These are phyloP conservation scores for Sphenostylis stenocarpa DNA, from an alignment of 306 rosid species.

Conservation along the genomic window DNA sequence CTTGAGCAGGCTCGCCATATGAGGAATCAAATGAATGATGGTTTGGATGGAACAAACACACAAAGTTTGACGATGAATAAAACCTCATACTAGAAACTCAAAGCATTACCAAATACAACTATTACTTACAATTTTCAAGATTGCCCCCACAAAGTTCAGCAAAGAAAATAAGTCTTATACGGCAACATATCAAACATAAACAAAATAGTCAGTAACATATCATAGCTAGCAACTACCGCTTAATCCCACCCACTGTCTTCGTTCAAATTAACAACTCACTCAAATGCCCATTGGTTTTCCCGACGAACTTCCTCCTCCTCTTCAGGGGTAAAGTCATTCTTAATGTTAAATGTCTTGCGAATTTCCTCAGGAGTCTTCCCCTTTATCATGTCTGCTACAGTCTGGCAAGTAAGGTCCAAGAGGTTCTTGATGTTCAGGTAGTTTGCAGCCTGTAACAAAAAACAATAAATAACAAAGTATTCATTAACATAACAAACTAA, in stretches of 20 bases:
- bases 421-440: slow-evolving; percentile 71
- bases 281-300: slow-evolving; percentile 80
- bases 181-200: background rate
- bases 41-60: too few species aligned
- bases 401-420: slow-evolving; percentile 66
- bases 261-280: background rate
- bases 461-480: background rate
- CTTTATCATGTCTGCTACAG: slow-evolving; percentile 75
- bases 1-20: too few species aligned
- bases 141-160: background rate
- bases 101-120: background rate
- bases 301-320: slow-evolving; percentile 75
- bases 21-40: too few species aligned
- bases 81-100: background rate
- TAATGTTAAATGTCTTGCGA: slow-evolving; percentile 62
- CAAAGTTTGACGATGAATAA: background rate
- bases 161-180: background rate
- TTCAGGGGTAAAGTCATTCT: slow-evolving; percentile 63
- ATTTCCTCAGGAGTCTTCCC: slow-evolving; percentile 75
- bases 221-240: background rate
- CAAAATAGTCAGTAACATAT: background rate
- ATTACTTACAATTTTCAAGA: slow-evolving; percentile 1
- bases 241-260: background rate
- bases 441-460: slow-evolving; percentile 62
- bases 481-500: background rate